A percentile compares a stretch with the other conserved stretches of the same genome.
phyloP scores from a whole-genome alignment of 2,329 filamentous ascomycete genomes.

The Stemphylium beticola region DNA sequence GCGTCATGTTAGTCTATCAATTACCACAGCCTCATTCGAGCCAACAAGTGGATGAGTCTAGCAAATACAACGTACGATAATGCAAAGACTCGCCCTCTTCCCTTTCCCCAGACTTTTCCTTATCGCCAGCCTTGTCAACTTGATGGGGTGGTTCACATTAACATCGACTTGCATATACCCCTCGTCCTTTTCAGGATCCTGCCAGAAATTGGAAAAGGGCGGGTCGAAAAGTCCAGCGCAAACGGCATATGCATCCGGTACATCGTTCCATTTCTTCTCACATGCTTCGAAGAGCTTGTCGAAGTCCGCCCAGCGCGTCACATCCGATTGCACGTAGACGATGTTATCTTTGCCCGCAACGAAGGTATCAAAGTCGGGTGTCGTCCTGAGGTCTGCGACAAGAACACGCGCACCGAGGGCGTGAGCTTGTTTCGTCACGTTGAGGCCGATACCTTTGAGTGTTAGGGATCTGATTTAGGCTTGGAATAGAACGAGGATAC shows the following conservation, averaged over 20 bases:
- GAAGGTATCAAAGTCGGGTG: slow-evolving; percentile 28
- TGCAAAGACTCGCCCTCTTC: slow-evolving; percentile 40
- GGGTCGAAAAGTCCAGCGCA: slow-evolving; percentile 42
- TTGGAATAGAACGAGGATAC: slow-evolving; percentile 10
- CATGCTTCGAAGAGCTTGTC: slow-evolving; percentile 31
- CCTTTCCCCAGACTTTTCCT: slow-evolving; percentile 33
- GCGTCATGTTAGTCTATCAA: not conserved
- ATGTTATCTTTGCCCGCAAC: slow-evolving; percentile 28
- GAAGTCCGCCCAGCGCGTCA: slow-evolving; percentile 37
- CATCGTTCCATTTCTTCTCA: slow-evolving; percentile 38
- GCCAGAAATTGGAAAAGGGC: slow-evolving; percentile 40
- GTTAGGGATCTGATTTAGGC: not conserved
- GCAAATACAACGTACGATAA: slow-evolving; percentile 31
- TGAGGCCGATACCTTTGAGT: slow-evolving; percentile 41
- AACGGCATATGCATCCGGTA: slow-evolving; percentile 42
- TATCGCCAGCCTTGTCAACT: slow-evolving; percentile 39
- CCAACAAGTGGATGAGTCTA: not conserved
- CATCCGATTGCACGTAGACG: slow-evolving; percentile 36
- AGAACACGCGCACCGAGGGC: slow-evolving; percentile 30
- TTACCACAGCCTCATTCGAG: not conserved
- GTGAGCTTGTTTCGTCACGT: slow-evolving; percentile 37
- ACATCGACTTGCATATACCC: slow-evolving; percentile 39
- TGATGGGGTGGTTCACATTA: slow-evolving; percentile 41
- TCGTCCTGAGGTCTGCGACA: slow-evolving; percentile 35
- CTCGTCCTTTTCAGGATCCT: slow-evolving; percentile 34